Evolutionary conservation across 495 filamentous ascomycete species (phyloP).

Genomic region (Gamarada debralockiae): DNA sequence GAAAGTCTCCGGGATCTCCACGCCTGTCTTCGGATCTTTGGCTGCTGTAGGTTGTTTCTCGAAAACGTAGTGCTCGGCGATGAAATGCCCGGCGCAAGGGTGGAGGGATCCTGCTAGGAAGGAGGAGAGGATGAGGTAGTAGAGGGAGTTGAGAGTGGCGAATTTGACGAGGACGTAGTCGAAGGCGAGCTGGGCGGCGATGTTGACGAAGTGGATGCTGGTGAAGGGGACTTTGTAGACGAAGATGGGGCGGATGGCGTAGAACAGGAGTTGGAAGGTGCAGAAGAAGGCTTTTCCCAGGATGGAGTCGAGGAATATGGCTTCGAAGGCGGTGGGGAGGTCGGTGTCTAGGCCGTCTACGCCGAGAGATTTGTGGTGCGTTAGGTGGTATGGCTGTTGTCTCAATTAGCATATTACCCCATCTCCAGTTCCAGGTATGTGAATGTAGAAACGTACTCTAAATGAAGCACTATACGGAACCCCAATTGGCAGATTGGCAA

Average conservation of each 20-base stretch:
- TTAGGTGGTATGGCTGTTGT: slow-evolving; percentile 87
- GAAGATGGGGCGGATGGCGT: slow-evolving; percentile 96
- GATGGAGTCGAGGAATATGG: slow-evolving; percentile 91
- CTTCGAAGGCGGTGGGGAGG: slow-evolving; percentile 88
- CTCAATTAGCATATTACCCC: slow-evolving; percentile 12
- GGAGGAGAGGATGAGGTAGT: slow-evolving; percentile 78
- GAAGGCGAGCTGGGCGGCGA: slow-evolving; percentile 71
- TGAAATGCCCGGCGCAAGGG: slow-evolving; percentile 96
- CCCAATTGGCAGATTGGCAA: slow-evolving; percentile 94
- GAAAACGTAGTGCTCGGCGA: slow-evolving; percentile 99
- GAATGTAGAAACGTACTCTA: slow-evolving; percentile 48
- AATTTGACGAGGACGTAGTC: slow-evolving; percentile 62
- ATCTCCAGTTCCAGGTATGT: too few species aligned
- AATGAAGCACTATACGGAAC: slow-evolving; percentile 96
- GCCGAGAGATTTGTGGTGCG: slow-evolving; percentile 97
- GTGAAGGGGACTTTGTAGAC: slow-evolving; percentile 89
- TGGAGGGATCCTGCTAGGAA: slow-evolving; percentile 94
- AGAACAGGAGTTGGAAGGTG: slow-evolving; percentile 99
- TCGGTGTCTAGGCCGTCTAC: slow-evolving; percentile 96
- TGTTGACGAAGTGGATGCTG: slow-evolving; percentile 76
- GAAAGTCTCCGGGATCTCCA: slow-evolving; percentile 87
- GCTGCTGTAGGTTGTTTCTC: slow-evolving; percentile 57
- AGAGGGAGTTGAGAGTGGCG: slow-evolving; percentile 55
- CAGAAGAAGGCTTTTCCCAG: slow-evolving; percentile 98
- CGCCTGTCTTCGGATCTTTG: slow-evolving; percentile 52